Conservation (phyloP, 371 early-diverging fungal genomes). For the Chytridium lagenaria region DNA sequence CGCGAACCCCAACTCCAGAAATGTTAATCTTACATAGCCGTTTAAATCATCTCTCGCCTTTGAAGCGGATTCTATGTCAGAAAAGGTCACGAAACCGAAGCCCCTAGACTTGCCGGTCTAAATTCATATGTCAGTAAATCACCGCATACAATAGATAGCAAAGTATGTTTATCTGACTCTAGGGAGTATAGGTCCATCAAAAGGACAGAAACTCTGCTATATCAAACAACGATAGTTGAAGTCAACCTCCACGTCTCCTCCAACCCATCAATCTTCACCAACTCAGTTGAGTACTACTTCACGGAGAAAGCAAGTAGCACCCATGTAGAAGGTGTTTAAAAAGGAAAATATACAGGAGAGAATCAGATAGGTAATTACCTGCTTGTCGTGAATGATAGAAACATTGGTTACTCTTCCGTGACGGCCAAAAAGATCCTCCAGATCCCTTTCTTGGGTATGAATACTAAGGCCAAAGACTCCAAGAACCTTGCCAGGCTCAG, state of each 20-base stretch:
- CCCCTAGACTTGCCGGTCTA: constrained; percentile 68
- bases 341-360: constrained; percentile 1
- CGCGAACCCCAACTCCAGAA: too few species aligned
- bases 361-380: constrained; percentile 25
- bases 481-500: constrained; percentile 69
- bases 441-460: constrained; percentile 69
- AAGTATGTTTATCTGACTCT: constrained; percentile 18
- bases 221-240: constrained; percentile 15
- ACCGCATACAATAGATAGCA: not conserved
- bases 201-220: constrained; percentile 14
- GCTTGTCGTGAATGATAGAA: constrained; percentile 44
- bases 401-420: constrained; percentile 62
- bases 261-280: constrained; percentile 23
- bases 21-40: constrained; percentile 59
- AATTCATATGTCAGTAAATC: too few species aligned
- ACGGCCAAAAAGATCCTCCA: constrained; percentile 71
- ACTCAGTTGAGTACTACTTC: constrained; percentile 12
- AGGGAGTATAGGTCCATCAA: not conserved
- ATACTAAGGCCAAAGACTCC: constrained; percentile 85
- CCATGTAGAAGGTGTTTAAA: not conserved
- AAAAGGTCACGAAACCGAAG: constrained; percentile 70
- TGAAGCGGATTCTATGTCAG: constrained; percentile 54
- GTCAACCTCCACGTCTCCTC: not conserved
- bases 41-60: constrained; percentile 62
- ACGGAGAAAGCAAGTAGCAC: constrained; percentile 7